Evolutionary conservation across 352 stramenopile genomes (phyloP), one percentile per base, ranked within the genome.

Genomic region (Pythium aristosporum): DNA sequence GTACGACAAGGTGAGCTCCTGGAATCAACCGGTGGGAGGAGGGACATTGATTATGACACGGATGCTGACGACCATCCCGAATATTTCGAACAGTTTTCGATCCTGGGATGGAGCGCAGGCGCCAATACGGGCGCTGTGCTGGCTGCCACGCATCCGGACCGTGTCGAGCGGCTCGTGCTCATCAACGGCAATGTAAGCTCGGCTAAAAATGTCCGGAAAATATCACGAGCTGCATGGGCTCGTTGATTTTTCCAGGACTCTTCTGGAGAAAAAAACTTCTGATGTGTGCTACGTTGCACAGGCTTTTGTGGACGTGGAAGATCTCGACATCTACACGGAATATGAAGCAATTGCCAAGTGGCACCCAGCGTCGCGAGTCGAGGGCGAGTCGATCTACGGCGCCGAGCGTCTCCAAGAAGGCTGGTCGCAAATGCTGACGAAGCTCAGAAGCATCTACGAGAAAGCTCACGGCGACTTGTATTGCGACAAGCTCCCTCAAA

Each of bases 281-380:
- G 16, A 49, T 21, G 25, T 34, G 34, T n/a, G 12, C 8, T 28
- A 12, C 44, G 30, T 25, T 43, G 2, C 23, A 37, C 47, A 94
- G 85, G 81, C 86, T 15, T 92, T 92, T 57, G 77, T 92, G 47
- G 76, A 80, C 18, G 70, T 87, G 30, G 83, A 92, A 65, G 86
- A 94, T 54, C 23, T 87, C 28, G 83, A 89, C 21, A 73, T 80
- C 32, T 82, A 84, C 63, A 65, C 77, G 36, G 67, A 75, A 52
- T 76, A 78, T 20, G 65, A 75, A 12, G 72, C 91, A 53, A 69
- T 92, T 5, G 57, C 56, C 32, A 75, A 73, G 62, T 92, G 82
- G 86, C 75, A 81, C 5, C 60, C 70, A 7, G 72, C 74, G 11
- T 74, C 81, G 52, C 79, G 77, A 9, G 73, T 77, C 18, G 68